These are phyloP conservation scores for Coemansia sp. DNA, from an alignment of 192 early-diverging fungal genomes.

Conservation along the genomic window DNA sequence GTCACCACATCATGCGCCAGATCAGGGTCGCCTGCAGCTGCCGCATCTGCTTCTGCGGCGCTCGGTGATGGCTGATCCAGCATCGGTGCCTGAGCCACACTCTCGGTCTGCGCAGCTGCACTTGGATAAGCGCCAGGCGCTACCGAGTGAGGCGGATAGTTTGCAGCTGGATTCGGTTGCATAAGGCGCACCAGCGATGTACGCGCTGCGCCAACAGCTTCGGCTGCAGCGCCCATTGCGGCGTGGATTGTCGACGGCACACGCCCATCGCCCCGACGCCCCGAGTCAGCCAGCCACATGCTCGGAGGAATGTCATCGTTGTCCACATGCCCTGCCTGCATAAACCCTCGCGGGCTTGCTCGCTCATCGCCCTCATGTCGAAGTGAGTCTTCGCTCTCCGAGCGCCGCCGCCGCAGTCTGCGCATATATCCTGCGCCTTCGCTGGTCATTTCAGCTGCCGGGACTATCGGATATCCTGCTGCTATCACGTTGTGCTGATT, in stretches of 20 bases:
- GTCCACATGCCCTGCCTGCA: slow-evolving; percentile 2
- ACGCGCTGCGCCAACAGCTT: slow-evolving; percentile 32
- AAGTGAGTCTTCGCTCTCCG: slow-evolving; percentile 46
- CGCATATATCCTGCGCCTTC: slow-evolving; percentile 2
- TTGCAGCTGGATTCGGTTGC: slow-evolving; percentile 17
- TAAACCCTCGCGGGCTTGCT: slow-evolving; percentile 47
- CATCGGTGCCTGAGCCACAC: slow-evolving; percentile 9
- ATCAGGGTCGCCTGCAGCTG: not conserved
- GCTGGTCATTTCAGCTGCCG: not conserved
- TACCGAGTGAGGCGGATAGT: slow-evolving; percentile 39
- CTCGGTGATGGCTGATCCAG: slow-evolving; percentile 2
- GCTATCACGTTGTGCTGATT: not conserved
- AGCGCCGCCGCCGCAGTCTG: slow-evolving; percentile 40
- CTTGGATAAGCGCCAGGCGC: slow-evolving; percentile 37
- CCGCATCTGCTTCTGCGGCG: not conserved
- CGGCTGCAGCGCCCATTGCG: slow-evolving; percentile 41
- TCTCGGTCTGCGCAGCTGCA: not conserved
- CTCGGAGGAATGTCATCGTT: slow-evolving; percentile 35
- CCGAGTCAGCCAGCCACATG: slow-evolving; percentile 43
- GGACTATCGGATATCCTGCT: not conserved
- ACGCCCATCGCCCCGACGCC: slow-evolving; percentile 9
- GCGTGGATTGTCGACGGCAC: slow-evolving; percentile 40
- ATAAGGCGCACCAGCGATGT: slow-evolving; percentile 44
- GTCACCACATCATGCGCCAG: slow-evolving; percentile 19
- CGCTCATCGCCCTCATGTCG: slow-evolving; percentile 51